These are phyloP conservation scores for Stachybotrys chartarum DNA, from an alignment of 2,329 filamentous ascomycete species.

Conservation along the genomic window DNA sequence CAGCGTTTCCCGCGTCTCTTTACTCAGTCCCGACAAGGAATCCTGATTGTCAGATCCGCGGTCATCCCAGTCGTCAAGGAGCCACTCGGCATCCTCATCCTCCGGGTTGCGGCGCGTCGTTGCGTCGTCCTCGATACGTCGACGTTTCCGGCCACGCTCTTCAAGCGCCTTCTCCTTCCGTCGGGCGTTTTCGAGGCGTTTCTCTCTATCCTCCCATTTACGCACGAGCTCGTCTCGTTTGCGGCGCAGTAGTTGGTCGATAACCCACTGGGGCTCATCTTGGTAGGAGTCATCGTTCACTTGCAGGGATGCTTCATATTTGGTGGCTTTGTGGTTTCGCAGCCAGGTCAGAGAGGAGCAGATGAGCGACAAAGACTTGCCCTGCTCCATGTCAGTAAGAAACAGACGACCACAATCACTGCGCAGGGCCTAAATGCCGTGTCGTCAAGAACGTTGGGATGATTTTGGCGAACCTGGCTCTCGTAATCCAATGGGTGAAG, in stretches of 20 bases:
- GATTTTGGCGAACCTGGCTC: no score
- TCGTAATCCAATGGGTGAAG: neutral
- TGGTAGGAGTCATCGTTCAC: slow-evolving; percentile 36
- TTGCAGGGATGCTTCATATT: slow-evolving; percentile 46
- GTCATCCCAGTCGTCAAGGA: slow-evolving; percentile 65
- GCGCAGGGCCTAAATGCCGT: no score
- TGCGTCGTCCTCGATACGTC: slow-evolving; percentile 31
- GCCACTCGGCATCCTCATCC: slow-evolving; percentile 61
- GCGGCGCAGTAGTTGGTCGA: slow-evolving; percentile 66
- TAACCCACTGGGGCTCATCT: slow-evolving; percentile 78
- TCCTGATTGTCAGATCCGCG: slow-evolving; percentile 21
- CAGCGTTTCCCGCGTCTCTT: slow-evolving; percentile 68
- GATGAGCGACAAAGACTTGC: slow-evolving; percentile 87
- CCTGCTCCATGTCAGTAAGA: slow-evolving; percentile 33
- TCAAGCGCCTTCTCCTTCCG: slow-evolving; percentile 55
- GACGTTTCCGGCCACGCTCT: slow-evolving; percentile 38
- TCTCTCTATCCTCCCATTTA: slow-evolving; percentile 66
- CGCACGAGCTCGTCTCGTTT: slow-evolving; percentile 60
- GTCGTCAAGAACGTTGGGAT: no score
- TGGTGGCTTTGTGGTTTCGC: slow-evolving; percentile 65
- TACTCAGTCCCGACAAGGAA: slow-evolving; percentile 54
- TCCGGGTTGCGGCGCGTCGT: slow-evolving; percentile 16
- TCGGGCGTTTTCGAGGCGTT: slow-evolving; percentile 58
- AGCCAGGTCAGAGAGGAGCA: slow-evolving; percentile 87
- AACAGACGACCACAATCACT: neutral